These are phyloP conservation scores for Coniochaeta hoffmannii DNA, from an alignment of 2,329 filamentous ascomycete genomes.

Conservation along the genomic window DNA sequence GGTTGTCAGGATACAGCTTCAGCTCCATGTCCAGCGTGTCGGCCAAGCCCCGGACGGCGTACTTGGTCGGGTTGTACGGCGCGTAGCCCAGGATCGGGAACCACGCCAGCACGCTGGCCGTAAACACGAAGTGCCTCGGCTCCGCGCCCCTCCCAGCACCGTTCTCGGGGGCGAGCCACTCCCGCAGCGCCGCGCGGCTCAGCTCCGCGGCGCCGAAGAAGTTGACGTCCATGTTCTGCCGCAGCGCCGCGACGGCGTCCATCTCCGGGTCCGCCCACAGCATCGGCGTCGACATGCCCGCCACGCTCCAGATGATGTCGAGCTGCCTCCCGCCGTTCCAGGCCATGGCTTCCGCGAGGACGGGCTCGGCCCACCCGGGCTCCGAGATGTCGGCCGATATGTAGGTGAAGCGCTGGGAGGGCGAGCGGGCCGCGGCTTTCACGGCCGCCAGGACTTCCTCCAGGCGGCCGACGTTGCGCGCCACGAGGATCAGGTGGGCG, in stretches of 20 bases:
- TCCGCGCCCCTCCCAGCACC: conserved; percentile 32
- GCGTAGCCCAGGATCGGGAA: conserved; percentile 74
- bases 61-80: conserved; percentile 78
- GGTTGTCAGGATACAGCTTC: conserved; percentile 67
- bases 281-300: conserved; percentile 64
- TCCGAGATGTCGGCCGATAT: conserved; percentile 77
- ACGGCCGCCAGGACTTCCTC: conserved; percentile 52
- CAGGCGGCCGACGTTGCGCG: conserved; percentile 70
- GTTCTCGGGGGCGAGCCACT: conserved; percentile 58
- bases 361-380: conserved; percentile 58
- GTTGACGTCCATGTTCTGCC: conserved; percentile 84
- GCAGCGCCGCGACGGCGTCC: conserved; percentile 51
- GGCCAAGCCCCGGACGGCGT: conserved; percentile 73
- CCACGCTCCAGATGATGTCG: conserved; percentile 88
- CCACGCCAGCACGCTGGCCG: conserved; percentile 68
- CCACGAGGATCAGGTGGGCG: conserved; percentile 78
- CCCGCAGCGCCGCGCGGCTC: conserved; percentile 67
- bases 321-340: conserved; percentile 73
- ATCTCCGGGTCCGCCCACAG: conserved; percentile 71
- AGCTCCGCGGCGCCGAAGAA: conserved; percentile 85
- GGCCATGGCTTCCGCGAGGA: conserved; percentile 62
- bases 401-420: conserved; percentile 71
- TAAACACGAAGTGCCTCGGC: conserved; percentile 79
- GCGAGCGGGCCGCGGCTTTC: conserved; percentile 58
- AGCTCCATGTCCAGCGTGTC: conserved; percentile 82